Evolutionary conservation across 495 filamentous ascomycete genomes (phyloP).

Genomic region (Usnea hakonensis): DNA sequence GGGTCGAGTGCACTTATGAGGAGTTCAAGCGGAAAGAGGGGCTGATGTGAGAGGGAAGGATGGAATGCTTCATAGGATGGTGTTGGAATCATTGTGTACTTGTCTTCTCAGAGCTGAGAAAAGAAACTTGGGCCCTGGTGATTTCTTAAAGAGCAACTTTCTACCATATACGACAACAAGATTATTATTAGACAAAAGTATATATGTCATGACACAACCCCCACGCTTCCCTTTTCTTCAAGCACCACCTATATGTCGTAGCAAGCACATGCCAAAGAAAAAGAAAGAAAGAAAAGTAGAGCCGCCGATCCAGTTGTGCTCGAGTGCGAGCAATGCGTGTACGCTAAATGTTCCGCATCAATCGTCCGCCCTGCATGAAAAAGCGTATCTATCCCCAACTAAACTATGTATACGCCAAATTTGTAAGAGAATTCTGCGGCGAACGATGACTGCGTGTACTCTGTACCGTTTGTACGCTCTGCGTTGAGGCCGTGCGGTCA

Average conservation of each 20-base stretch:
- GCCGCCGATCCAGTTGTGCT: background rate
- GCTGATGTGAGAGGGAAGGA: background rate
- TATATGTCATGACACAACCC: background rate
- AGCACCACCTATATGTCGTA: too few relatives aligned
- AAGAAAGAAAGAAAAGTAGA: too few relatives aligned
- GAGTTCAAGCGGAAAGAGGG: slow-evolving; percentile 16
- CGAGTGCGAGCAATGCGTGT: background rate
- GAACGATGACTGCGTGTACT: background rate
- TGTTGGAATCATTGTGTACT: background rate
- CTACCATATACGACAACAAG: background rate
- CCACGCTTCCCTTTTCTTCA: background rate
- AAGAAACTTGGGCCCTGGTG: too few relatives aligned
- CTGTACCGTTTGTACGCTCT: slow-evolving; percentile 11
- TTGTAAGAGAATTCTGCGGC: slow-evolving; percentile 12
- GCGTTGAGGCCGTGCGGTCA: slow-evolving; percentile 6
- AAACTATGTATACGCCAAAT: slow-evolving; percentile 8
- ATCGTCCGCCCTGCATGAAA: background rate
- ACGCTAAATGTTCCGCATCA: too few relatives aligned
- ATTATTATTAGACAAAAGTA: background rate
- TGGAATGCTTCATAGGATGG: background rate
- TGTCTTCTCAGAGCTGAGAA: background rate
- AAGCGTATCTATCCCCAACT: background rate
- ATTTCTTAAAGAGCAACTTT: too few relatives aligned
- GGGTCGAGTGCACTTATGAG: slow-evolving; percentile 14
- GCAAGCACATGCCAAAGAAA: background rate